Evolutionary conservation across 106 monocot genomes (phyloP), one percentile per base, ranked within the genome.

Genomic region (Platanthera guangdongensis): DNA sequence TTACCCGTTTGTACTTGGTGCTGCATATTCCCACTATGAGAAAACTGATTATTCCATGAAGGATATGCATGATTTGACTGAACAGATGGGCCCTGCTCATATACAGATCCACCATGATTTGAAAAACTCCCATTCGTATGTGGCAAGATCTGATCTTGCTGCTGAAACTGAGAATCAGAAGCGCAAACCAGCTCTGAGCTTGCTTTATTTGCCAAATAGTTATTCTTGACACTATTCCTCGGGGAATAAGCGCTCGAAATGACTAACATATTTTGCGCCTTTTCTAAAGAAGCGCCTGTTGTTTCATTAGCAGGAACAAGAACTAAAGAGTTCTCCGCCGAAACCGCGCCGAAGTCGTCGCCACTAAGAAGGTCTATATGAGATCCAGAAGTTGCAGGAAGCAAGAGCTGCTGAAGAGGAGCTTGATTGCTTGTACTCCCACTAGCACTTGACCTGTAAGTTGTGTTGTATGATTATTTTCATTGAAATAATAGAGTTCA

Each of bases 331-430:
- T 85, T 84, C 16, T 79, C 81, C 28, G 59, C 75, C 70, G 78
- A 72, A 65, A 85, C 69, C 49, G 82, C 49, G 72, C 49, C 76
- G 53, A 75, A 83, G 63, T 89, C 86, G 39, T 82, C 83, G 9
- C 88, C 85, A 21, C 83, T 74, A 52, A 92, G 89, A 78, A 92
- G 88, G 78, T 89, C 92, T 57, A 87, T 75, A 47, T 74, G 69
- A 65, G 77, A 76, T 81, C 77, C 68, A 78, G 87, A 25, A 57
- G 87, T 62, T 57, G 80, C 83, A 77, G 88, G 74, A n/a, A 88
- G 77, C 64, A 81, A 30, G 69, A 92, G 53, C 45, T 86, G 88
- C 67, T 87, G 81, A 81, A 90, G 85, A 53, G 86, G 86, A 67
- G 80, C 59, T 57, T 80, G 81, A 49, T 76, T 76, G 47, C 52